These are phyloP conservation scores for Zygnema cylindricum DNA, from an alignment of 139 green algal species.

Conservation along the genomic window DNA sequence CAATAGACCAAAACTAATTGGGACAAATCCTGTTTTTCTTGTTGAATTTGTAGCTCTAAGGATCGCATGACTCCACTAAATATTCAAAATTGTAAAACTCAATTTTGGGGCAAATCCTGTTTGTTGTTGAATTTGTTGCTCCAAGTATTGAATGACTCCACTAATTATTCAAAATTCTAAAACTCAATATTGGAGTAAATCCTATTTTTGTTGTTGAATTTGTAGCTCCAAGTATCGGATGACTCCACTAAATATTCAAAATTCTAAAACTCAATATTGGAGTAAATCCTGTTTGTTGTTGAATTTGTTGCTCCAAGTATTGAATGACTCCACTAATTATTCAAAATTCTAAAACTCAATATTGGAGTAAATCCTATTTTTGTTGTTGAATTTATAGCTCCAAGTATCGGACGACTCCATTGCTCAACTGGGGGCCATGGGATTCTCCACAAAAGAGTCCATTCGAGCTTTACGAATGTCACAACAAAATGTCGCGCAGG, in stretches of 20 bases:
- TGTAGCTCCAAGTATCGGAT: not conserved
- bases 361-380: not conserved
- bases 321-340: not conserved
- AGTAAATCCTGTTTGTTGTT: not conserved
- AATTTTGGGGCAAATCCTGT: not conserved
- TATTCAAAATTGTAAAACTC: not conserved
- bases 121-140: not conserved
- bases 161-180: not conserved
- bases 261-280: not conserved
- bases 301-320: not conserved
- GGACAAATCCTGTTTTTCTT: not conserved
- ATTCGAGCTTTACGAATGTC: conserved; percentile 68
- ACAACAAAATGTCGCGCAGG: conserved; percentile 60
- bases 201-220: not conserved
- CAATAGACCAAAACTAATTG: not conserved
- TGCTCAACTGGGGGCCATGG: conserved; percentile 68
- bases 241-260: not conserved
- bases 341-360: not conserved
- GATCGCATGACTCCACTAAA: not conserved
- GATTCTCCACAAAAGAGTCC: conserved; percentile 68
- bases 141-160: not conserved
- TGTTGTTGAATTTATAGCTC: conserved; percentile 5
- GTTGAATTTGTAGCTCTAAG: not conserved
- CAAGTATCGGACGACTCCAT: conserved; percentile 72
- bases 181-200: not conserved